A percentile compares a stretch with the other conserved stretches of the same genome.
These are phyloP conservation scores for Cyclotella baltica DNA, from an alignment of 108 stramenopile species.

Conservation along the genomic window DNA sequence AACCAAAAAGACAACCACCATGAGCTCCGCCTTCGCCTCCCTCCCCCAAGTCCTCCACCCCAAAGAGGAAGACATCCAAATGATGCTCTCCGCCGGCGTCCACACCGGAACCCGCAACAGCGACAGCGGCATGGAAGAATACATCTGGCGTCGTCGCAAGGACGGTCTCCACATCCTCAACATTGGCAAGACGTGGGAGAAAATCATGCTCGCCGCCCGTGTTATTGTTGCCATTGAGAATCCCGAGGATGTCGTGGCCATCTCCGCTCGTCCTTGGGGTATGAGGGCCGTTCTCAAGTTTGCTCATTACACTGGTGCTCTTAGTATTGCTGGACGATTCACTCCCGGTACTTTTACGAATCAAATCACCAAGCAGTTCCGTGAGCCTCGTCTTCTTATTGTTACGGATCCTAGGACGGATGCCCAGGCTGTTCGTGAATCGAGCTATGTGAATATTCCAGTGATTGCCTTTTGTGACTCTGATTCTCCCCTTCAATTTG, in stretches of 20 bases:
- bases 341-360: constrained; percentile 99
- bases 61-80: constrained; percentile 99
- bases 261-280: constrained; percentile 99
- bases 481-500: constrained; percentile 98
- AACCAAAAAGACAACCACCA: constrained; percentile 31
- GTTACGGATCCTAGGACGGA: constrained; percentile 99
- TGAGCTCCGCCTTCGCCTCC: constrained; percentile 56
- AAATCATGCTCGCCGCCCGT: constrained; percentile 99
- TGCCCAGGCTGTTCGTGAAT: constrained; percentile 96
- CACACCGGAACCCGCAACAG: constrained; percentile 99
- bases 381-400: constrained; percentile 98
- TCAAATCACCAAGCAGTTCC: constrained; percentile 99
- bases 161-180: constrained; percentile 99
- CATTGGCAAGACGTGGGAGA: constrained; percentile 99
- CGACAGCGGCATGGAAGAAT: constrained; percentile 96
- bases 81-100: constrained; percentile 99
- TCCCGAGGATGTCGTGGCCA: constrained; percentile 99
- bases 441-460: constrained; percentile 98
- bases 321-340: constrained; percentile 98
- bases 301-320: constrained; percentile 98
- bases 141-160: constrained; percentile 99
- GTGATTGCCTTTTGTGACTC: constrained; percentile 99
- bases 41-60: constrained; percentile 59
- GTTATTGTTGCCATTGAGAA: constrained; percentile 99
- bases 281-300: constrained; percentile 99